Conservation (phyloP, 768 basidiomycete species). For the Hypholoma fasciculare region DNA sequence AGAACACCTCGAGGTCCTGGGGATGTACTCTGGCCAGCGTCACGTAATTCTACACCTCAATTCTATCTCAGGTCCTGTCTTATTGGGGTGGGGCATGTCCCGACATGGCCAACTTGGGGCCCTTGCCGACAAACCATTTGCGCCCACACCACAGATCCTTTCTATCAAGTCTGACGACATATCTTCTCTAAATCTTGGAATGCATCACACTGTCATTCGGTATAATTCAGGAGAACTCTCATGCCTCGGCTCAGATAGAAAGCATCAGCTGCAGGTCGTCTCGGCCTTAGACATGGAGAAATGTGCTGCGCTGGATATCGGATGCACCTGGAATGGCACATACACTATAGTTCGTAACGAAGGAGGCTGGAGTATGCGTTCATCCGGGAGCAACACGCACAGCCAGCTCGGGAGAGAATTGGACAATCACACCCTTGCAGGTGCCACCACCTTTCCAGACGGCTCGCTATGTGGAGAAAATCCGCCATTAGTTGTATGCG, state of each 20-base stretch:
- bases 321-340: constrained; percentile 83
- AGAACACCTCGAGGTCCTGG: constrained; percentile 32
- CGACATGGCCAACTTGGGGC: constrained; percentile 84
- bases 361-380: constrained; percentile 26
- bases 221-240: constrained; percentile 54
- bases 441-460: constrained; percentile 10
- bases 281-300: constrained; percentile 19
- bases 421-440: neutral
- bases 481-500: constrained; percentile 53
- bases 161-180: constrained; percentile 26
- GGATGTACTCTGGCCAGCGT: constrained; percentile 66
- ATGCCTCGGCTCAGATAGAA: constrained; percentile 70
- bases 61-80: constrained; percentile 19
- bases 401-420: constrained; percentile 63
- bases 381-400: constrained; percentile 57
- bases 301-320: constrained; percentile 31
- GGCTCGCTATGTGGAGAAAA: neutral
- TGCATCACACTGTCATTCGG: constrained; percentile 49
- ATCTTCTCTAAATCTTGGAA: constrained; percentile 37
- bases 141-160: constrained; percentile 36
- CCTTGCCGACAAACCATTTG: constrained; percentile 23
- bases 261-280: constrained; percentile 56
- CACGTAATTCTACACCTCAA: constrained; percentile 61
- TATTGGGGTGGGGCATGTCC: constrained; percentile 82
- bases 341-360: constrained; percentile 39